phyloP scores from a whole-genome alignment of 208 protist species.

The Leptomonas seymouri region DNA sequence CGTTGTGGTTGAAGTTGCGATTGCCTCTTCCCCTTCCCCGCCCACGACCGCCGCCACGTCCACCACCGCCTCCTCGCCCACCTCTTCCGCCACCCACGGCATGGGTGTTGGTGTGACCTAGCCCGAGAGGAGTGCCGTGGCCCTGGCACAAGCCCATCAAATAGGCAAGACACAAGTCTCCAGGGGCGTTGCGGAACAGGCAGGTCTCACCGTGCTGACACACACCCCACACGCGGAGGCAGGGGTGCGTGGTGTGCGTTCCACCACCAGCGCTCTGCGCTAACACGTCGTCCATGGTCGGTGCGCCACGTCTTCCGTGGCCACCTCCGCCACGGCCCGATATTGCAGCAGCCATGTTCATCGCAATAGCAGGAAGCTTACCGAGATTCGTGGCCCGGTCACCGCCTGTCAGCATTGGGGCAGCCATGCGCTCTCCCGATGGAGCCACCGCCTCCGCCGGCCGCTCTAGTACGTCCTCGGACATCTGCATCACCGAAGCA shows the following conservation, averaged over 20 bases:
- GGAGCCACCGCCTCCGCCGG: conserved; percentile 84
- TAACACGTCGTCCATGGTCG: conserved; percentile 23
- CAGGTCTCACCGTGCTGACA: conserved; percentile 79
- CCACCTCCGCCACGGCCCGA: conserved; percentile 15
- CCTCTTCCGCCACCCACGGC: conserved; percentile 5
- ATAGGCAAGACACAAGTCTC: conserved; percentile 71
- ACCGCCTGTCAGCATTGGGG: conserved; percentile 42
- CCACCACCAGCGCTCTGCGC: conserved; percentile 7
- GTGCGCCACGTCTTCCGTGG: conserved; percentile 1
- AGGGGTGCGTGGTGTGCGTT: conserved; percentile 51
- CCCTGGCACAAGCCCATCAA: conserved; percentile 77
- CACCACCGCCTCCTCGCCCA: conserved; percentile 1
- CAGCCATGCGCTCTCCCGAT: conserved; percentile 65
- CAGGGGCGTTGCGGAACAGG: conserved; percentile 70
- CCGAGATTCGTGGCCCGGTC: conserved; percentile 49
- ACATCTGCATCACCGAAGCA: conserved; percentile 57
- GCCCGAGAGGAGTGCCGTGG: conserved; percentile 9
- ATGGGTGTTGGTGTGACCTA: neutral
- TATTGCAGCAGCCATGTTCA: conserved; percentile 45
- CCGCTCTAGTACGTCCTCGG: conserved; percentile 69
- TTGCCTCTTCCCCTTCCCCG: conserved; percentile 1
- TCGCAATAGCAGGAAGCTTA: conserved; percentile 70
- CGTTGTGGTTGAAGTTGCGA: conserved; percentile 1
- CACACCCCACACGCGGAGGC: conserved; percentile 70
- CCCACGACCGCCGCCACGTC: conserved; percentile 1